Percentiles rank a stretch among this genome's conserved stretches.
Conservation (phyloP, 1,284 basidiomycete species). For the Cryptococcus neoformans region DNA sequence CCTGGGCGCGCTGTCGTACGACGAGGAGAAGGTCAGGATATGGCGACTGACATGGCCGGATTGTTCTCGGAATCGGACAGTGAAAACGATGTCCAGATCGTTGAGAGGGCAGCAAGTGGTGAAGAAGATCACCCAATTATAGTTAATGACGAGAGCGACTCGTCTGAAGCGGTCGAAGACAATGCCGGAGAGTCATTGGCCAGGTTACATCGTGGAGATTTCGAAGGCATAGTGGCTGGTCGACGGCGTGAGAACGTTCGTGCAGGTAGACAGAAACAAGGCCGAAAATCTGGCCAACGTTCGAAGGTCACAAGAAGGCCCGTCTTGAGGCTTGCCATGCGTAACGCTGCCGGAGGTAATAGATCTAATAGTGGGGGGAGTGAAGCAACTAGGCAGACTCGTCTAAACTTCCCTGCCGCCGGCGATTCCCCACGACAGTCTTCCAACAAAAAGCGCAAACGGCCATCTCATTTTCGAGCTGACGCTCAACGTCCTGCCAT, state of each 20-base stretch:
- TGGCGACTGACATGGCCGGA: conserved; percentile 10
- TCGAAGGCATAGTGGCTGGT: conserved; percentile 36
- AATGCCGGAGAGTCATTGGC: conserved; percentile 30
- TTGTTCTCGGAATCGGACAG: conserved; percentile 15
- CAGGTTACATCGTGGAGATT: conserved; percentile 40
- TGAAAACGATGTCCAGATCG: conserved; percentile 1
- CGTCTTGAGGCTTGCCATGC: conserved; percentile 21
- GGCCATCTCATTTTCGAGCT: neutral
- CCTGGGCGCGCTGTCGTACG: conserved; percentile 38
- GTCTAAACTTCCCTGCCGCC: conserved; percentile 30
- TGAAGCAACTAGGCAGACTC: conserved; percentile 18
- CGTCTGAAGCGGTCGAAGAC: conserved; percentile 33
- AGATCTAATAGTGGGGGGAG: neutral
- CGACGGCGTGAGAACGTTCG: neutral
- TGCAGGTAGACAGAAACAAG: neutral
- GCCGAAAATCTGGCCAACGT: neutral
- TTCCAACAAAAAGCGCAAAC: conserved; percentile 14
- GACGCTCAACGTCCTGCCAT: conserved; percentile 32
- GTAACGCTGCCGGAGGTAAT: neutral
- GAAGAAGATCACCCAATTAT: conserved; percentile 9
- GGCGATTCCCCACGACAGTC: conserved; percentile 10
- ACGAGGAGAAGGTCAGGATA: conserved; percentile 15
- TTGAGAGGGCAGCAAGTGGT: neutral
- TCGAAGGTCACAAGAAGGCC: conserved; percentile 13
- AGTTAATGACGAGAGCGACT: conserved; percentile 16